Evolutionary conservation across 768 basidiomycete species (phyloP).

Genomic region (Kwoniella sp.): DNA sequence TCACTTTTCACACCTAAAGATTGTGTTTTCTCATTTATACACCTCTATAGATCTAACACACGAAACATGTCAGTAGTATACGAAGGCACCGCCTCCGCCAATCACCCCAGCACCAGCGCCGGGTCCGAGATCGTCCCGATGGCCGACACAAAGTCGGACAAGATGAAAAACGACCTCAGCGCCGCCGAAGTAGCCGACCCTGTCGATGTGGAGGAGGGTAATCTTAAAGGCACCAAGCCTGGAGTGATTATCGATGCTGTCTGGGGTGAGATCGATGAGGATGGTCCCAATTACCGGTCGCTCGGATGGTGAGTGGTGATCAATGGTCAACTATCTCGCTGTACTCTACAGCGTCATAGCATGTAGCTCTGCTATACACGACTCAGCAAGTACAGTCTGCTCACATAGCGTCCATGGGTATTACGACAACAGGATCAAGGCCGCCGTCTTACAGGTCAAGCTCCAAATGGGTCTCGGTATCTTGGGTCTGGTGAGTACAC

Average conservation of each 20-base stretch:
- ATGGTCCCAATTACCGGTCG: slow-evolving; percentile 33
- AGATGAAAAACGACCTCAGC: slow-evolving; percentile 11
- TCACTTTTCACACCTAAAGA: no score
- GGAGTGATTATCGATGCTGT: slow-evolving; percentile 34
- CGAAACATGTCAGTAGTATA: not conserved
- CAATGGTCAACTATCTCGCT: no score
- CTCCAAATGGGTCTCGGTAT: slow-evolving; percentile 43
- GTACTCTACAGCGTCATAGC: no score
- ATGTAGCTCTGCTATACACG: no score
- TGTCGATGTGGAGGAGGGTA: slow-evolving; percentile 10
- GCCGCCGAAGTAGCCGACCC: slow-evolving; percentile 12
- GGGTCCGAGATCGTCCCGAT: not conserved
- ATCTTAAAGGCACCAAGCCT: not conserved
- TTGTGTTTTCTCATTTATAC: no score
- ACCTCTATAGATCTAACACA: not conserved
- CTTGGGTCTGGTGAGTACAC: slow-evolving; percentile 29
- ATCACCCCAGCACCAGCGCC: not conserved
- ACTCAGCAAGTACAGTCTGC: not conserved
- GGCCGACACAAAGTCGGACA: slow-evolving; percentile 13
- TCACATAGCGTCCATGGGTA: not conserved
- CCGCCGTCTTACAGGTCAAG: slow-evolving; percentile 38
- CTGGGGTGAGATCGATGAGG: slow-evolving; percentile 33
- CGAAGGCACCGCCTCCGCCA: not conserved
- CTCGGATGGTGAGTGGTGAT: slow-evolving; percentile 32
- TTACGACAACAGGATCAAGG: slow-evolving; percentile 25